Base-by-base conservation (phyloP, 2,329 filamentous ascomycete genomes). In the Alternaria consortialis region DNA sequence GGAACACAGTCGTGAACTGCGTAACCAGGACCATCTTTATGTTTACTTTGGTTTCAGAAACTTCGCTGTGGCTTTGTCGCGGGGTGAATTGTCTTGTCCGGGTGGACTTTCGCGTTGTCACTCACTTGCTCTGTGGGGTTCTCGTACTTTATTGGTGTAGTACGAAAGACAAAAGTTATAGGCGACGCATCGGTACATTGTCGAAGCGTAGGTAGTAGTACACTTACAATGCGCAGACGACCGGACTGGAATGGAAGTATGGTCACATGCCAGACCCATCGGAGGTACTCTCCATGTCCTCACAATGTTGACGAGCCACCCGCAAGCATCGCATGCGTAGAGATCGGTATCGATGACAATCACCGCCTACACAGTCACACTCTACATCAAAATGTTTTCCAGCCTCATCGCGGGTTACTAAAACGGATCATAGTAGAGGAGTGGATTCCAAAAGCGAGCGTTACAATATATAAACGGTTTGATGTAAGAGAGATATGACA, bases 1-100 rank as follows among this genome's bases (percentile, higher is more conserved):
- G 48, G n/a, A 27, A 46, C 3, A 63, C 50, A 13, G 57, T 63
- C 0, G 53, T 53, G 9, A 57, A 63, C 8, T 51, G 9, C 13
- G 57, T 60, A 15, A 53, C 13, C 7, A 55, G 23, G 11, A 63
- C 60, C 27, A 57, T 8, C 12, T 9, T 23, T 17, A 48, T 40
- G 15, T 31, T 48, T 20, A n/a, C 8, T 36, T 2, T 39, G 11
- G 1, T 34, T 3, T 23, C 12, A 20, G 13, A 43, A 43, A n/a
- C 12, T 37, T 27, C 20, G 3, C 3, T 25, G 3, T 13, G 17
- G 8, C 8, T 31, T 42, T 43, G 7, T 43, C 17, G 4, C 8
- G 37, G n/a, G 8, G 20, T 25, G 4, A n/a, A 13, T 7, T 36
- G 31, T 50, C 46, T 50, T 36, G 13, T n/a, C 20, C 15, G 20